phyloP scores from a whole-genome alignment of 1,284 basidiomycete genomes.

The Neonothopanus nambi region DNA sequence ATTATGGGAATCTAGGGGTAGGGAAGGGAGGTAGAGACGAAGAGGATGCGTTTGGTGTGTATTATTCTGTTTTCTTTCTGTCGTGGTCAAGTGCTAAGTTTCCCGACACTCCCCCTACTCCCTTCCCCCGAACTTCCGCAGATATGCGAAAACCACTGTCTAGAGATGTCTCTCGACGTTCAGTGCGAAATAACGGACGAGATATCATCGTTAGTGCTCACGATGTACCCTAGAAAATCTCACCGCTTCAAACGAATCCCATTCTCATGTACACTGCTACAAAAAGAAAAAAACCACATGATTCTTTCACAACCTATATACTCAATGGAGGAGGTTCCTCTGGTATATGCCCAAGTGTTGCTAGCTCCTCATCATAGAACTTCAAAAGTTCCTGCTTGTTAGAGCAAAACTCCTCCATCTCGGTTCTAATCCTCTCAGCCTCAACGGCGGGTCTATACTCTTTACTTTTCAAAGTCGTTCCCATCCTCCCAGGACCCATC shows the following conservation, averaged over 20 bases:
- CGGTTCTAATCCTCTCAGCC: constrained; percentile 61
- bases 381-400: constrained; percentile 50
- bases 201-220: constrained; percentile 73
- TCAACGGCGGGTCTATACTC: constrained; percentile 48
- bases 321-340: constrained; percentile 67
- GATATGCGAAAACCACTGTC: constrained; percentile 89
- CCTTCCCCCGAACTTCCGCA: constrained; percentile 30
- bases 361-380: constrained; percentile 77
- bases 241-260: too few relatives aligned
- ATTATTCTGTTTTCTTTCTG: not conserved
- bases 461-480: constrained; percentile 51
- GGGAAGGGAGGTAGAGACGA: constrained; percentile 75
- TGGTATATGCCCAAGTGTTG: constrained; percentile 39
- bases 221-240: constrained; percentile 53
- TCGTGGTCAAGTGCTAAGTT: not conserved
- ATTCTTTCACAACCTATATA: constrained; percentile 30
- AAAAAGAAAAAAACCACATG: too few relatives aligned
- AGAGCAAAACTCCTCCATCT: constrained; percentile 68
- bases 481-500: constrained; percentile 66
- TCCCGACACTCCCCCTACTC: constrained; percentile 1
- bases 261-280: too few relatives aligned
- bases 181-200: constrained; percentile 69
- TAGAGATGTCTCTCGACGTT: constrained; percentile 60
- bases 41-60: constrained; percentile 89
- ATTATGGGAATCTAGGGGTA: constrained; percentile 76